Evolutionary conservation across 495 filamentous ascomycete species (phyloP), one percentile per base, ranked within the genome.

Genomic region (Talaromyces trachyspermus): DNA sequence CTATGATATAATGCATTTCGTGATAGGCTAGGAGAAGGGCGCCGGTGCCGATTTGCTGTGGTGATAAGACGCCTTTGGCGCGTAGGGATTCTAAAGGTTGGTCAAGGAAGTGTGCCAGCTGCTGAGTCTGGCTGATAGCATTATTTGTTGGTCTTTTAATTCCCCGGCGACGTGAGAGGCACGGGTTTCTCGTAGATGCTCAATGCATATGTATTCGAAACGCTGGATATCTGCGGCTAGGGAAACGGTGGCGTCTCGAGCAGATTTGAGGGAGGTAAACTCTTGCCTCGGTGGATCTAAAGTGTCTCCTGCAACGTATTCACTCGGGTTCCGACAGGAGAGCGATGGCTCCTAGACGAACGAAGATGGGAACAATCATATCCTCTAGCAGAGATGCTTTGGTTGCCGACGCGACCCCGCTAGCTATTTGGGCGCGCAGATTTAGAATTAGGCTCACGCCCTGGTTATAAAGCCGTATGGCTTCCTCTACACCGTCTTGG

Each of bases 281-380:
- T 44, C 24, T 8, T 42, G 33, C 5, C 37, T 27, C 15, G 26
- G 35, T 19, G 33, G 5, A 29, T 45, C 20, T 22, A 44, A 33
- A 19, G 17, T 23, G 11, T 51, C 49, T 11, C 11, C 20, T 18
- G 29, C 22, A 11, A 32, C 35, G 25, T 19, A 27, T 3, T 26
- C 11, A 42, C 26, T 19, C 20, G 26, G 19, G n/a, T 11, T 29
- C 10, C 20, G 54, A 30, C 3, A 52, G 51, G 11, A 59, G 35
- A 33, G 54, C 49, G 9, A 59, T 20, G 36, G 50, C 25, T 15
- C 58, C 63, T n/a, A 71, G 44, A 5, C 63, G 65, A 20, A 63
- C 42, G 22, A 70, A 69, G 8, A 69, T 60, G 0, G 68, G 68
- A 14, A 70, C 54, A 18, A 71, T 61, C 3, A 56, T 63, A 22